Percentiles rank a stretch among this genome's conserved stretches.
phyloP scores from a whole-genome alignment of 352 stramenopile genomes.

The Pythium brassicae region DNA sequence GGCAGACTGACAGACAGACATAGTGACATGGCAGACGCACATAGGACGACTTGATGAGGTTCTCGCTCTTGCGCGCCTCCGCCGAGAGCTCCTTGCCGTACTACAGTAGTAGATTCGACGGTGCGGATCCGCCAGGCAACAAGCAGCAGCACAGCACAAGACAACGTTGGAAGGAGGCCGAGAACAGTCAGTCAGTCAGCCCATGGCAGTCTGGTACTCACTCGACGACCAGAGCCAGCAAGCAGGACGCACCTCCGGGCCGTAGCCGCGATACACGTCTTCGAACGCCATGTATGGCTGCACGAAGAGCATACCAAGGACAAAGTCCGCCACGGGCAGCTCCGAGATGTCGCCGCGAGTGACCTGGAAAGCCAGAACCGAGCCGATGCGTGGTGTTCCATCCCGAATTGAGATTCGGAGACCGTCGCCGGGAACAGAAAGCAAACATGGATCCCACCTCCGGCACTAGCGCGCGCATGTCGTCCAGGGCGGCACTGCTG shows the following conservation, averaged over 20 bases:
- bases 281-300: slow-evolving; percentile 66
- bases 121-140: not conserved
- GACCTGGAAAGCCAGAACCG: slow-evolving; percentile 17
- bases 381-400: not conserved
- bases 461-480: slow-evolving; percentile 66
- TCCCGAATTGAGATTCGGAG: not conserved
- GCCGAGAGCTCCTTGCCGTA: slow-evolving; percentile 82
- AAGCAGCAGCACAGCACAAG: not conserved
- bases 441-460: slow-evolving; percentile 22
- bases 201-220: too few species aligned
- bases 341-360: slow-evolving; percentile 67
- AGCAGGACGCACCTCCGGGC: slow-evolving; percentile 35
- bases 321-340: slow-evolving; percentile 75
- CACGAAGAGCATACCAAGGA: slow-evolving; percentile 76
- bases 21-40: slow-evolving; percentile 26
- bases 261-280: slow-evolving; percentile 56
- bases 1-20: too few species aligned
- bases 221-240: too few species aligned
- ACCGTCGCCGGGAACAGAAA: not conserved
- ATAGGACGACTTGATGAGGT: slow-evolving; percentile 77
- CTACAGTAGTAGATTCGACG: slow-evolving; percentile 21
- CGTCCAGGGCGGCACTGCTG: slow-evolving; percentile 39
- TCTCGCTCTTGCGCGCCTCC: slow-evolving; percentile 71
- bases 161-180: too few species aligned
- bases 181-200: too few species aligned